Percentiles rank a stretch among this genome's conserved stretches.
Conservation (phyloP, 176 grass and related monocot species). For the Canna indica region DNA sequence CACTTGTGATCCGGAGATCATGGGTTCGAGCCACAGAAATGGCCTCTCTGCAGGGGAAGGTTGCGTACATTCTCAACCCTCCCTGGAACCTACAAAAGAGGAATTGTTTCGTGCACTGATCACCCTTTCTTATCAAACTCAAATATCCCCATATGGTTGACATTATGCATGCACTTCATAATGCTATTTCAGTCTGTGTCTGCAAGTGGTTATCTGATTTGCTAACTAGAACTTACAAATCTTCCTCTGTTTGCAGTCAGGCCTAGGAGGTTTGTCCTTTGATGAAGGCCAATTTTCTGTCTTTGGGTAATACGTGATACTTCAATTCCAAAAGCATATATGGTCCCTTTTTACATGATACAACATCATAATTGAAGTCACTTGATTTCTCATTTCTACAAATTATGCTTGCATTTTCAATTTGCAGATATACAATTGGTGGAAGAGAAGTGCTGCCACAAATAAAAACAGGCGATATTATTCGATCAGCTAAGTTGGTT, state of each 20-base stretch:
- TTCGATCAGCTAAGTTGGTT: conserved; percentile 71
- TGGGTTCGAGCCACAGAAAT: no score
- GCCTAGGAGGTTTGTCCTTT: conserved; percentile 92
- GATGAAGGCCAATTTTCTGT: conserved; percentile 99
- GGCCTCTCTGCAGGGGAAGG: no score
- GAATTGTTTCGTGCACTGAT: no score
- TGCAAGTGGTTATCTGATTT: not conserved
- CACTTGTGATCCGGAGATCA: no score
- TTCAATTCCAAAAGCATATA: not conserved
- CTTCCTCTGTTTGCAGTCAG: conserved; percentile 38
- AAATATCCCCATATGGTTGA: conserved; percentile 3
- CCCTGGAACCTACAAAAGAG: no score
- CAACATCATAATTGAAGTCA: not conserved
- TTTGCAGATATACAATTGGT: conserved; percentile 58
- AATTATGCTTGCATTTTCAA: conserved; percentile 5
- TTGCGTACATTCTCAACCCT: no score
- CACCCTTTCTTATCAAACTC: no score
- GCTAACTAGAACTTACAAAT: not conserved
- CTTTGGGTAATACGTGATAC: conserved; percentile 48
- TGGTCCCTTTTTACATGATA: not conserved
- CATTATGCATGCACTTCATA: not conserved
- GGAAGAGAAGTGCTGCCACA: conserved; percentile 76
- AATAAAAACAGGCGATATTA: conserved; percentile 80
- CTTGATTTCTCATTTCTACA: not conserved
- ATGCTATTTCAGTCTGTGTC: not conserved